Evolutionary conservation across 768 basidiomycete genomes (phyloP), one percentile per base, ranked within the genome.

Genomic region (Suillus subalutaceus): DNA sequence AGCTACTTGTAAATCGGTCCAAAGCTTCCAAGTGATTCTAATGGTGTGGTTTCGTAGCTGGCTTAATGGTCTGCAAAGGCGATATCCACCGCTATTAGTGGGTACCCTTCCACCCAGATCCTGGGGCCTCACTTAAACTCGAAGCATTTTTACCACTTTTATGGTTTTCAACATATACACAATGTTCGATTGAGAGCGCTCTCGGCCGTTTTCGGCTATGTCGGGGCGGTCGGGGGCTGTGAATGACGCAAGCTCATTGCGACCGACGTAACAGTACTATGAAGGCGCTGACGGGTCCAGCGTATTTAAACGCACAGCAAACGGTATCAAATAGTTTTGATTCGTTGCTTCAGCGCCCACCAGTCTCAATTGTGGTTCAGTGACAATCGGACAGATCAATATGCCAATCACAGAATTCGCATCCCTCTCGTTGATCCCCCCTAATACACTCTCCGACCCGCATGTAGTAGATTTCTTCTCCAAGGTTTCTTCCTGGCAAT

Each of bases 1-100:
- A 88, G 79, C 59, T 89, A 89, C 72, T 89, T 90, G 87, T 88
- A 71, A 78, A 86, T 79, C n/a, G 6, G 26, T 63, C 16, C 10
- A 1, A 16, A 32, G 38, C 5, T 58, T 30, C 20, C 15, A 44
- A 23, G 38, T 4, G 3, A 15, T 35, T 20, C 0, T 20, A 13
- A 63, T 69, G 40, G 68, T 46, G 20, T 52, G 44, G 30, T 9
- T 1, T 30, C 43, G 18, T 65, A 88, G 87, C 77, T 89, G 87
- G 88, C 71, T 89, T 53, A 88, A 89, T 72, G 72, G 79, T 4
- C 75, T 89, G 46, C 87, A 20, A 83, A 84, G 68, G 82, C 81
- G n/a, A 81, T 86, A 62, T 78, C 84, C 16, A 85, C 84, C 3
- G 67, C 68, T 4, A 77, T 86, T 3, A 82, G 83, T 66, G 72